Base-by-base conservation (phyloP, 305 asterid species). In the Petunia hybrid region DNA sequence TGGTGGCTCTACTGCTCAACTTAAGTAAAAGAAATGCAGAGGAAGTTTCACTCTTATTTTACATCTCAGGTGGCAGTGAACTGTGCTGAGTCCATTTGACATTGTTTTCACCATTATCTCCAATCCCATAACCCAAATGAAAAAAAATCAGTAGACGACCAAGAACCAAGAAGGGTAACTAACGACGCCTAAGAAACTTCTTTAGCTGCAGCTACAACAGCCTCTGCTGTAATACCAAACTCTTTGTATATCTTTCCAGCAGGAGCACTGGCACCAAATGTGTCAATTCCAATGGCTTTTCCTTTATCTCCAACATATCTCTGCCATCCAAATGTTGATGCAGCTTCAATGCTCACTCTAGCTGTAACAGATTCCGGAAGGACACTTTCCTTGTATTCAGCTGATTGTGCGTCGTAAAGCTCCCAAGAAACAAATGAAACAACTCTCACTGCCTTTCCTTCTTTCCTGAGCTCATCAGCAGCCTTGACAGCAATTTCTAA, bases 241-340 rank as follows among this genome's bases (percentile, higher is more conserved):
- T 95, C 99, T 93, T 94, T 85, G 90, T 95, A 95, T 81, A 94
- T 93, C 64, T 76, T 95, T 8, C 93, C 97, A 9, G 99, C 99
- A 82, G 98, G 99, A 14, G 99, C 99, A 90, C 98, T 94, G 6
- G 99, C 99, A 13, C 99, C 99, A 43, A 95, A 95, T 16, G 88
- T 80, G 70, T 94, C 96, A 42, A 95, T 89, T 64, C 98, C 98
- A 31, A 94, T 92, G 16, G 98, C 92, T 87, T 92, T 92, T 7
- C 98, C 98, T 82, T 90, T 86, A 5, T 82, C 2, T 35, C 98
- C 98, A 51, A 95, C 91, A 57, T 88, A 85, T 89, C 85, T 92
- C 75, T 80, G 84, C 98, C 98, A 93, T 10, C 98, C 98, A 4
- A 95, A 92, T 51, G 98, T 93, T 4, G 98, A 36, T 12, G 91